A percentile compares a stretch with the other conserved stretches of the same genome.
Evolutionary conservation across 2,329 filamentous ascomycete species (phyloP).

Genomic region (Colletotrichum horii): DNA sequence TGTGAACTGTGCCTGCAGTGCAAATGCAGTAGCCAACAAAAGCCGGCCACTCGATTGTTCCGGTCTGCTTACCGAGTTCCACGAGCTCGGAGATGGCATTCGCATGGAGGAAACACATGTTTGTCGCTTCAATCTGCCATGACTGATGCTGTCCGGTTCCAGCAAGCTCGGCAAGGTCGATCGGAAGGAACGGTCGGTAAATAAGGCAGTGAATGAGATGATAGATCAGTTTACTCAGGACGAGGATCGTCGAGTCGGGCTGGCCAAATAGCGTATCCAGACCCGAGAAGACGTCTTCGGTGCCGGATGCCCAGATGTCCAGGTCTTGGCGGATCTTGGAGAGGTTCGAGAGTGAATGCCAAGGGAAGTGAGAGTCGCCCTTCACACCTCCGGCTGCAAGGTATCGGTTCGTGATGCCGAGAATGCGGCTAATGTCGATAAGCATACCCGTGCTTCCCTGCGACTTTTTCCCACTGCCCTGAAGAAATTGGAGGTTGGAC

Average conservation of each 20-base stretch:
- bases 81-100: slow-evolving; percentile 87
- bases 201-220: slow-evolving; percentile 87
- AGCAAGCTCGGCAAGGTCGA: slow-evolving; percentile 81
- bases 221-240: slow-evolving; percentile 86
- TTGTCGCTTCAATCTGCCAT: slow-evolving; percentile 91
- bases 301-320: slow-evolving; percentile 84
- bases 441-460: slow-evolving; percentile 82
- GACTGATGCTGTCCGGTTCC: slow-evolving; percentile 85
- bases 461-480: slow-evolving; percentile 70
- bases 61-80: slow-evolving; percentile 76
- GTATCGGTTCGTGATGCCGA: slow-evolving; percentile 85
- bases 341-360: slow-evolving; percentile 84
- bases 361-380: slow-evolving; percentile 88
- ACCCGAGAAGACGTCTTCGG: slow-evolving; percentile 78
- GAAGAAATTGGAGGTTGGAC: slow-evolving; percentile 77
- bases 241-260: slow-evolving; percentile 76
- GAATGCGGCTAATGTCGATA: slow-evolving; percentile 82
- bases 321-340: slow-evolving; percentile 87
- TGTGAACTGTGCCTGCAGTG: slow-evolving; percentile 86
- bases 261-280: slow-evolving; percentile 79
- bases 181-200: slow-evolving; percentile 85
- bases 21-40: slow-evolving; percentile 88
- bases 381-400: slow-evolving; percentile 85
- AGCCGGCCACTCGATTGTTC: slow-evolving; percentile 81
- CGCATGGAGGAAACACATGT: slow-evolving; percentile 84